Base-by-base conservation (phyloP, 176 grass and related monocot species). In the Ensete ventricosum region DNA sequence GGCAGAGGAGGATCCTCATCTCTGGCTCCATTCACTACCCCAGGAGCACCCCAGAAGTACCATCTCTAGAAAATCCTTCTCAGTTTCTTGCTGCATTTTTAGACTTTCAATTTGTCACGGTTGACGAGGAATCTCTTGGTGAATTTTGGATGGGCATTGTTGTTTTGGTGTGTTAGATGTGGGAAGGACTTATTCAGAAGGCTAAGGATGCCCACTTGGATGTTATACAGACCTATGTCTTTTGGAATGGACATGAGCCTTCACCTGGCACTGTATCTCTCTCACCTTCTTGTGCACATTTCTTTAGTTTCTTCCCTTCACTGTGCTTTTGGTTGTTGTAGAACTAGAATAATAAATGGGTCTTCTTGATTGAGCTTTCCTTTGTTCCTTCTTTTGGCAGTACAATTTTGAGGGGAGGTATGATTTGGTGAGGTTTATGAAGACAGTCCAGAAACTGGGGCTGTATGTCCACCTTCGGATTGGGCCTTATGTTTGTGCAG, bases 11-110 rank as follows among this genome's bases (percentile, higher is more conserved):
- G 86, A 91, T 99, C 57, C 96, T 99, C 69, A 85, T 99, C 88
- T 99, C 96, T 68, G 96, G 96, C 85, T 99, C 96, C 87, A 89
- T 99, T 63, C 96, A 99, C 64, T 99, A 99, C 84, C 90, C 95
- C 34, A 89, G 96, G 78, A 99, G 96, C 86, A 94, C 96, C 49
- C 91, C 91, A 17, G 96, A 99, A 68, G 92, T 88, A 82, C 34
- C 34, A 43, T 43, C 34, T 43, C 34, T 6, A 62, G 79, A 34
- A 74, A 87, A 77, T 82, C 74, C 79, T 59, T 64, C 52, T 19
- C 29, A 10, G 53, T 53, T 51, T 59, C 2, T 77, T 26, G 57
- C 7, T 13, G 12, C 8, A 55, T 75, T 50, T 69, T 14, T 29
- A 0, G 25, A 9, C 53, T 52, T 68, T 19, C n/a, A 52, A 14